Conservation (phyloP, 495 filamentous ascomycete genomes). For the Cercophora sp. region DNA sequence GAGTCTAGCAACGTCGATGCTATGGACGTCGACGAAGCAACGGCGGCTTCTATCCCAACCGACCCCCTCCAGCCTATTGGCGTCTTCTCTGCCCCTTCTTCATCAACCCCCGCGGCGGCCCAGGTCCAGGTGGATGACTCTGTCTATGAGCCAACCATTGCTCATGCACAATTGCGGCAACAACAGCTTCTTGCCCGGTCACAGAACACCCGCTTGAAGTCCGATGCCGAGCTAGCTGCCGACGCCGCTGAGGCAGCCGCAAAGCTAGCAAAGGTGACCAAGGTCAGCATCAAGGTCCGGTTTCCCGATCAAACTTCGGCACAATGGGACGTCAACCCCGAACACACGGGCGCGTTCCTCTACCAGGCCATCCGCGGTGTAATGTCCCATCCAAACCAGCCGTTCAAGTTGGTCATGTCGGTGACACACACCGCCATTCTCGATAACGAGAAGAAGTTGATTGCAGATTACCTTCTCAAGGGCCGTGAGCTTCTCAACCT, state of each 20-base stretch:
- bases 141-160: slow-evolving; percentile 79
- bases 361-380: slow-evolving; percentile 61
- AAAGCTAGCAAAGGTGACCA: slow-evolving; percentile 57
- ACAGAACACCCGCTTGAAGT: slow-evolving; percentile 65
- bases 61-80: slow-evolving; percentile 49
- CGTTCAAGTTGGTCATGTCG: slow-evolving; percentile 48
- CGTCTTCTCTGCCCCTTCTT: slow-evolving; percentile 72
- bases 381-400: slow-evolving; percentile 42
- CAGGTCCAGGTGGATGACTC: slow-evolving; percentile 58
- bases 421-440: slow-evolving; percentile 24
- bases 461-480: slow-evolving; percentile 65
- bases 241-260: slow-evolving; percentile 56
- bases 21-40: slow-evolving; percentile 26
- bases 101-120: slow-evolving; percentile 70
- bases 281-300: slow-evolving; percentile 73
- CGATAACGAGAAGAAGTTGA: slow-evolving; percentile 51
- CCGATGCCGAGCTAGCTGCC: slow-evolving; percentile 62
- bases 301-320: slow-evolving; percentile 80
- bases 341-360: slow-evolving; percentile 59
- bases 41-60: slow-evolving; percentile 1
- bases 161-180: slow-evolving; percentile 80
- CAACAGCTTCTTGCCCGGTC: slow-evolving; percentile 58
- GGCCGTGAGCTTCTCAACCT: slow-evolving; percentile 73
- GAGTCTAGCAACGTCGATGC: slow-evolving; percentile 1
- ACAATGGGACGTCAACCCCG: slow-evolving; percentile 57